These are phyloP conservation scores for Tricholomella constricta DNA, from an alignment of 768 basidiomycete species.

Conservation along the genomic window DNA sequence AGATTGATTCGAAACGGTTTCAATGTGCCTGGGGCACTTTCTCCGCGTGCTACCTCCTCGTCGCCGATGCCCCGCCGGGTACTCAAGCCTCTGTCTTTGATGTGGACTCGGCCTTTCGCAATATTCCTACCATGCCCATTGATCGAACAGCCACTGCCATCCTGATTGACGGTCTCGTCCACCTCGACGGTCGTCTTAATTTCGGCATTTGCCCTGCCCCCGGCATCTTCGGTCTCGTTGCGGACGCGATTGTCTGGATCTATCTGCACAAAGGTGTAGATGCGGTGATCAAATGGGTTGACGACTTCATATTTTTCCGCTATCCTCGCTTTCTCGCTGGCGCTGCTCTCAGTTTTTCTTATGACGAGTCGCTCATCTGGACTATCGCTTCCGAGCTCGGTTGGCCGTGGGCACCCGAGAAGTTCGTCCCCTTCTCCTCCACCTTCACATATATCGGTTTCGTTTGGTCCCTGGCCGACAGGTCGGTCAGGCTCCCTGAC, in stretches of 20 bases:
- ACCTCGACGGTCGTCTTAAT: not conserved
- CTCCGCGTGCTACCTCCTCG: not conserved
- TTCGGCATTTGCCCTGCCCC: not conserved
- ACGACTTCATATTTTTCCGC: not conserved
- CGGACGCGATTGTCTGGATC: not conserved
- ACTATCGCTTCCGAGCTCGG: not conserved
- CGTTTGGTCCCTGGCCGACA: not conserved
- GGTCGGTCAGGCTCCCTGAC: not conserved
- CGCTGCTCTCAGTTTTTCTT: not conserved
- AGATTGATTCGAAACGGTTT: not conserved
- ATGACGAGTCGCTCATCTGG: not conserved
- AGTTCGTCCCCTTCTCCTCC: not conserved
- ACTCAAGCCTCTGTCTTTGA: not conserved
- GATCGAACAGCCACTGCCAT: not conserved
- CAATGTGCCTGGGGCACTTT: not conserved
- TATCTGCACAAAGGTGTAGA: no score
- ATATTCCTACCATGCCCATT: not conserved
- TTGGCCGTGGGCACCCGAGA: not conserved
- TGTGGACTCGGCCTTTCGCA: not conserved
- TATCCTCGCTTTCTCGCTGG: not conserved
- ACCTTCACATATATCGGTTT: constrained; percentile 1
- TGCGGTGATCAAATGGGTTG: not conserved
- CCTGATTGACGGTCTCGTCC: not conserved
- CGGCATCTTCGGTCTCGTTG: not conserved
- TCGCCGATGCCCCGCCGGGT: not conserved